These are phyloP conservation scores for Solanum microdontum DNA, from an alignment of 257 asterid genomes.

Conservation along the genomic window DNA sequence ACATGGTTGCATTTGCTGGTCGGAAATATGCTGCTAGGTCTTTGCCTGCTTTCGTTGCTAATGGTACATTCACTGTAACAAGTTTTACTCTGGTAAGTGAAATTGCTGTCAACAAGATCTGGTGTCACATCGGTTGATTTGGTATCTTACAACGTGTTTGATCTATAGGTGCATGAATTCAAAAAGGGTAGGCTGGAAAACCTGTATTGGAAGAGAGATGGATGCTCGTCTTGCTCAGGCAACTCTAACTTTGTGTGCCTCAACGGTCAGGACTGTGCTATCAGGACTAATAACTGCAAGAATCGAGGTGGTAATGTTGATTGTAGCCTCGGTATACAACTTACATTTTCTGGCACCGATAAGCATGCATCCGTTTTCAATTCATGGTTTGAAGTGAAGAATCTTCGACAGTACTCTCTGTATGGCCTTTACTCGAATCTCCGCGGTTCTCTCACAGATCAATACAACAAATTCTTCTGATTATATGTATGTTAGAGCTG, in stretches of 20 bases:
- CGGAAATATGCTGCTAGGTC: slow-evolving; percentile 89
- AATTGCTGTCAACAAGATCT: background rate
- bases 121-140: background rate
- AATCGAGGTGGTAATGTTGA: slow-evolving; percentile 73
- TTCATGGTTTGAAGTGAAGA: slow-evolving; percentile 92
- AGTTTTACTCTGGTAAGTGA: slow-evolving; percentile 86
- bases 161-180: slow-evolving; percentile 71
- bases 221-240: slow-evolving; percentile 60
- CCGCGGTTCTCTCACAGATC: slow-evolving; percentile 64
- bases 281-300: slow-evolving; percentile 52
- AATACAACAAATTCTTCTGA: slow-evolving; percentile 56
- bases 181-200: slow-evolving; percentile 88
- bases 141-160: background rate
- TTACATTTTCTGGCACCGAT: slow-evolving; percentile 91
- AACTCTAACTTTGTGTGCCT: slow-evolving; percentile 61
- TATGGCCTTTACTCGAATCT: slow-evolving; percentile 70
- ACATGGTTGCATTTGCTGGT: slow-evolving; percentile 99
- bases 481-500: slow-evolving; percentile 4
- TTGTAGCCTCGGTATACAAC: slow-evolving; percentile 88
- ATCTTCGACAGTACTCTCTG: slow-evolving; percentile 91
- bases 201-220: slow-evolving; percentile 89
- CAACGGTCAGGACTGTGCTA: slow-evolving; percentile 83
- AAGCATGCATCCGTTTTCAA: slow-evolving; percentile 72
- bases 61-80: slow-evolving; percentile 55
- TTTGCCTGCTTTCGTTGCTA: slow-evolving; percentile 70